Evolutionary conservation across 2,329 filamentous ascomycete genomes (phyloP), one percentile per base, ranked within the genome.

Genomic region (Cladosporium sphaerospermum): DNA sequence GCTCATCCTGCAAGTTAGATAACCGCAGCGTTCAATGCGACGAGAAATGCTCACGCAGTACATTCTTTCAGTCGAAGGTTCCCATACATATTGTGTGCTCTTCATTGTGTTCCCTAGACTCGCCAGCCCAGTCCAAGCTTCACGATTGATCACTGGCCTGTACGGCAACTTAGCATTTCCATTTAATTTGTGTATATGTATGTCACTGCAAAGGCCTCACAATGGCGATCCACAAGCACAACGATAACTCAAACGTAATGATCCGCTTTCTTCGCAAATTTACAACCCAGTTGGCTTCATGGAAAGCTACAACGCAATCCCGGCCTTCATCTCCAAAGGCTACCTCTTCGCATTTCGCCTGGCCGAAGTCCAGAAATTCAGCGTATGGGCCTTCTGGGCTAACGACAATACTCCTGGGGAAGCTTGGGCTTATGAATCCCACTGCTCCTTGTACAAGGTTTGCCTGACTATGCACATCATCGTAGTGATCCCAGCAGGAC

Each of bases 231-330:
- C 36, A 54, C 37, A 48, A 33, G 19, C 43, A 47, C 31, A 48
- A 50, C 33, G 16, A 44, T 19, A 54, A 51, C 41, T 39, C 54
- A 32, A 56, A 56, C 37, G 32, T 32, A 4, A 19, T 40, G 5
- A 44, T 56, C 1, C 51, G 23, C 40, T 46, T 14, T 9, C 43
- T 45, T 14, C 45, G 55, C 45, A 71, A 67, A 44, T 47, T 77
- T 11, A 75, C 59, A 64, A 69, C 39, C 68, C 72, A 3, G 54
- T 82, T 19, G 80, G 80, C 40, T 83, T 84, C 66, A 65, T 67
- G 3, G 78, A 77, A 59, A 71, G 69, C 31, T 81, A 81, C 69
- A 82, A 80, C 62, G 81, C 82, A 56, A 57, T 70, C 28, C 68
- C 83, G 1, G 41, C 43, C 49, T 54, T 54, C 36, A 54, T 54